Evolutionary conservation across 1,284 basidiomycete genomes (phyloP).

Genomic region (Lignosus rhinocerotis): DNA sequence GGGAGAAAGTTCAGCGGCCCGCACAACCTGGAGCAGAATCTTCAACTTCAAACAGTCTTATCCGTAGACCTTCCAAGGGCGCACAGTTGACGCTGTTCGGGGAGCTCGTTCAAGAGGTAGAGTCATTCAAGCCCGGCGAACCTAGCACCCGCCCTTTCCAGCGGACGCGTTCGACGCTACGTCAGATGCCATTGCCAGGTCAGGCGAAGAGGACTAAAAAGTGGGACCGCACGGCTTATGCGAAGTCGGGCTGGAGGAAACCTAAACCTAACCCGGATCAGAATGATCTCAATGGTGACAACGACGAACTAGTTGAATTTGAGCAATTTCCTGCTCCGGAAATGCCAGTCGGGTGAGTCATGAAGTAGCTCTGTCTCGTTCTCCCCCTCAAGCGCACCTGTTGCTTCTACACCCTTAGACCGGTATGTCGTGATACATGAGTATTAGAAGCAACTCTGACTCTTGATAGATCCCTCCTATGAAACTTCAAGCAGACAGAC

Average conservation of each 20-base stretch:
- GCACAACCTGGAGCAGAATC: slow-evolving; percentile 40
- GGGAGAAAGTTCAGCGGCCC: slow-evolving; percentile 30
- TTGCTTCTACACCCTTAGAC: slow-evolving; percentile 23
- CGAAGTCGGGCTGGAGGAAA: slow-evolving; percentile 71
- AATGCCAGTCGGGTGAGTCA: slow-evolving; percentile 50
- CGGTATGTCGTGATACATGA: slow-evolving; percentile 31
- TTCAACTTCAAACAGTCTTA: slow-evolving; percentile 30
- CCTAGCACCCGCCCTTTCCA: slow-evolving; percentile 37
- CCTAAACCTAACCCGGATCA: slow-evolving; percentile 38
- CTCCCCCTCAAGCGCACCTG: not conserved
- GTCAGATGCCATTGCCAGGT: slow-evolving; percentile 47
- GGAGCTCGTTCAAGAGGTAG: slow-evolving; percentile 41
- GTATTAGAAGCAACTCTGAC: not conserved
- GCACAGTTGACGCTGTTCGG: slow-evolving; percentile 72
- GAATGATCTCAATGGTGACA: slow-evolving; percentile 44
- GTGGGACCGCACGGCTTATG: slow-evolving; percentile 86
- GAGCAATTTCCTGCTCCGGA: slow-evolving; percentile 82
- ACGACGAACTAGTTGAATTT: slow-evolving; percentile 62
- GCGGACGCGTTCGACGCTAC: slow-evolving; percentile 40
- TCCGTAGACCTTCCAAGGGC: slow-evolving; percentile 28
- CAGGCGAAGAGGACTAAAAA: slow-evolving; percentile 67
- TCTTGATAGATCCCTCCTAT: slow-evolving; percentile 64
- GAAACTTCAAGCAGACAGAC: slow-evolving; percentile 73
- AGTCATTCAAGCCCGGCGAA: slow-evolving; percentile 32
- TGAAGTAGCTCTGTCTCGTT: not conserved